Conservation (phyloP, 176 grass and related monocot species). For the Musa acuminata region DNA sequence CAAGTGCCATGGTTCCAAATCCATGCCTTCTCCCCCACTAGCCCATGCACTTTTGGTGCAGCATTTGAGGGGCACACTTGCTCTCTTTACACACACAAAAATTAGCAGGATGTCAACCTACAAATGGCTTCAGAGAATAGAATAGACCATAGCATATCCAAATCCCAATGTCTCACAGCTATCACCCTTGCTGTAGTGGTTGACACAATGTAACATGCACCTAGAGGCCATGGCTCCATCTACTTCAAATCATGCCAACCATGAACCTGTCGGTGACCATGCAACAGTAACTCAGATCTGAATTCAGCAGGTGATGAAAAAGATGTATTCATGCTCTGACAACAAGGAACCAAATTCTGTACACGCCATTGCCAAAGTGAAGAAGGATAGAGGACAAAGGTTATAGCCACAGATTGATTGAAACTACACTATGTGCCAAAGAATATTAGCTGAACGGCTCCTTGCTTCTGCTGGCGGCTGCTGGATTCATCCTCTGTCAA, state of each 20-base stretch:
- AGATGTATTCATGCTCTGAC: too few species aligned
- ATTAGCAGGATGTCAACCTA: too few species aligned
- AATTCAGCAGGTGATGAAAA: too few species aligned
- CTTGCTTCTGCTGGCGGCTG: slow-evolving; percentile 10
- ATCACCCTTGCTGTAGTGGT: neutral
- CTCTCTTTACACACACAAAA: too few species aligned
- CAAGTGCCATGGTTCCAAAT: neutral
- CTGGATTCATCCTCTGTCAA: slow-evolving; percentile 1
- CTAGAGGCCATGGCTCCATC: neutral
- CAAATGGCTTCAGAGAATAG: neutral
- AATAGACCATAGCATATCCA: neutral
- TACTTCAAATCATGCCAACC: neutral
- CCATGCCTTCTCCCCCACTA: neutral
- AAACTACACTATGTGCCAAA: neutral
- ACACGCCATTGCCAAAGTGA: too few species aligned
- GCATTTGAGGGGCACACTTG: too few species aligned
- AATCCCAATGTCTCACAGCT: neutral
- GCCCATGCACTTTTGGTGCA: too few species aligned
- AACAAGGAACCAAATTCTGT: too few species aligned
- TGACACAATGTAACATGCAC: neutral
- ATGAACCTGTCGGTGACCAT: neutral
- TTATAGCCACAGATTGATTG: neutral
- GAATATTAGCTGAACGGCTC: neutral
- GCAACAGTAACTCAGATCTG: too few species aligned
- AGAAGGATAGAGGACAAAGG: too few species aligned